Evolutionary conservation across 768 basidiomycete genomes (phyloP).

Genomic region (Clitopilus hobsonii): DNA sequence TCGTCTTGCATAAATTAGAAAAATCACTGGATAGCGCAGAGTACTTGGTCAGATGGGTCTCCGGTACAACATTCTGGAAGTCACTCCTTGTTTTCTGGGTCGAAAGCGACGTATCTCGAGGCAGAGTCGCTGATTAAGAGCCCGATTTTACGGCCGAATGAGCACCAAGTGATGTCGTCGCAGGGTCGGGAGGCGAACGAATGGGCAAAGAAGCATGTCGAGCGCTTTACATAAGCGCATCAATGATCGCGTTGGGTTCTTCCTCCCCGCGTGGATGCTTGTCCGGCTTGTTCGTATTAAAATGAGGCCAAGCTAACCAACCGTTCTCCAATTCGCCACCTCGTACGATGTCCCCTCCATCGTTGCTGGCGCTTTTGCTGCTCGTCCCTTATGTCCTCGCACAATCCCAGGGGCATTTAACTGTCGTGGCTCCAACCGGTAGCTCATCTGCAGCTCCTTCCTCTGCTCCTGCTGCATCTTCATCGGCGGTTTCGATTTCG

Average conservation of each 20-base stretch:
- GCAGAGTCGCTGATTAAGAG: not conserved
- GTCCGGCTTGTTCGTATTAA: not conserved
- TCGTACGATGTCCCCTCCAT: not conserved
- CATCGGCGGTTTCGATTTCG: slow-evolving; percentile 1
- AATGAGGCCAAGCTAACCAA: not conserved
- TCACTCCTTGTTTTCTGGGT: too few species aligned
- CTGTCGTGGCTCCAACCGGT: slow-evolving; percentile 4
- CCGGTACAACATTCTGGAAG: not conserved
- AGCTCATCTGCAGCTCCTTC: slow-evolving; percentile 1
- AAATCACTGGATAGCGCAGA: not conserved
- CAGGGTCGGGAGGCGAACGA: too few species aligned
- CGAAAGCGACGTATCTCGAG: not conserved
- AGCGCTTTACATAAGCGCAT: not conserved
- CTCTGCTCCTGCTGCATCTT: not conserved
- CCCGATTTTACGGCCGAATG: not conserved
- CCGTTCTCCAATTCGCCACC: slow-evolving; percentile 1
- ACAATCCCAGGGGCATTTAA: not conserved
- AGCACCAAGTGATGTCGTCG: not conserved
- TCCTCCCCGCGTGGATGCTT: not conserved
- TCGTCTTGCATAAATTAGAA: not conserved
- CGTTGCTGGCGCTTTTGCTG: not conserved
- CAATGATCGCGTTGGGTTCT: not conserved
- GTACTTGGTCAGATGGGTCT: not conserved
- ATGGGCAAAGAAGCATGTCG: not conserved
- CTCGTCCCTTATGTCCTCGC: slow-evolving; percentile 1